Evolutionary conservation across 441 rosid genomes (phyloP).

Genomic region (Flueggea neowawraea): DNA sequence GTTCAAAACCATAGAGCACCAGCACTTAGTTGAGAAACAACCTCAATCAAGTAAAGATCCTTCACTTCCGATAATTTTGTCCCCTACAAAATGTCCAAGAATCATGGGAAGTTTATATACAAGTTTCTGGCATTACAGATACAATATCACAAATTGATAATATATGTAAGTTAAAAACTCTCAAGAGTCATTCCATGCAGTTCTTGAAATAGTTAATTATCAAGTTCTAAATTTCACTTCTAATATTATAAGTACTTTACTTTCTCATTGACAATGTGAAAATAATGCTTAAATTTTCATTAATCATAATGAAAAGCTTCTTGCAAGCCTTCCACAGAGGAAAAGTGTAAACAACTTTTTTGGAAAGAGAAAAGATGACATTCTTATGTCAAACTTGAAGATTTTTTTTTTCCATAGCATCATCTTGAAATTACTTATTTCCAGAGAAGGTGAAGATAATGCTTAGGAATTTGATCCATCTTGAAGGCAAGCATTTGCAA

Average conservation of each 20-base stretch:
- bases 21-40: slow-evolving; percentile 17
- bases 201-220: background rate
- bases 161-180: slow-evolving; percentile 1
- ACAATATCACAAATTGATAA: slow-evolving; percentile 4
- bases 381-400: too few relatives aligned
- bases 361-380: too few relatives aligned
- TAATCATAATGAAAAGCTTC: too few relatives aligned
- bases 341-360: too few relatives aligned
- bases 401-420: too few relatives aligned
- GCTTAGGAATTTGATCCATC: too few relatives aligned
- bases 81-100: slow-evolving; percentile 45
- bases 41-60: slow-evolving; percentile 88
- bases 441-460: too few relatives aligned
- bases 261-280: background rate
- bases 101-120: background rate
- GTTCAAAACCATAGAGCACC: slow-evolving; percentile 12
- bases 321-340: too few relatives aligned
- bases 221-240: background rate
- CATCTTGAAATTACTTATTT: too few relatives aligned
- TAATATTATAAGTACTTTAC: background rate
- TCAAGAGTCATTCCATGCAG: background rate
- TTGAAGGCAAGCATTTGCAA: too few relatives aligned
- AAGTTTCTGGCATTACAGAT: background rate
- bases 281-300: too few relatives aligned
- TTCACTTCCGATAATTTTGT: slow-evolving; percentile 73